These are phyloP conservation scores for Chaetomidium leptoderma DNA, from an alignment of 495 filamentous ascomycete genomes.

Conservation along the genomic window DNA sequence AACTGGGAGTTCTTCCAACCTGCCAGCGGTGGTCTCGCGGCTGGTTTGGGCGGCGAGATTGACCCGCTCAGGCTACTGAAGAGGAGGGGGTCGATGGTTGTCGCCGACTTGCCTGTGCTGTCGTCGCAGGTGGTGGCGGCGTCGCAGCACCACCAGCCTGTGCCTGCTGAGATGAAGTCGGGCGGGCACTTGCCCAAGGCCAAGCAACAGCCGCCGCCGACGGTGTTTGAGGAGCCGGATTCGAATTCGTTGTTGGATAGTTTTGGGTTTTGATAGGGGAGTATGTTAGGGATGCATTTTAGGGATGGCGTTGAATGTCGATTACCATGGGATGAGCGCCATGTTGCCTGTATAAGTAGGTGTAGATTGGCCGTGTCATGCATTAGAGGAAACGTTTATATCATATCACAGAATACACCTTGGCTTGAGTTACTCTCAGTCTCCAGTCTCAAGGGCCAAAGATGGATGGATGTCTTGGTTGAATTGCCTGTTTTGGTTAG, in stretches of 20 bases:
- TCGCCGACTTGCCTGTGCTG: constrained; percentile 64
- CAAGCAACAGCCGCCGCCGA: constrained; percentile 65
- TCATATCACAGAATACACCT: no score
- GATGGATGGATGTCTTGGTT: no score
- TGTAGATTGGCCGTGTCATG: no score
- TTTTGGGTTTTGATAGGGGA: constrained; percentile 60
- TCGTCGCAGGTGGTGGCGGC: constrained; percentile 25
- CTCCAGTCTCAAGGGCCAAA: no score
- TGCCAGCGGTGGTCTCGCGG: constrained; percentile 25
- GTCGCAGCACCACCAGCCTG: constrained; percentile 42
- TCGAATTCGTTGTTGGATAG: constrained; percentile 73
- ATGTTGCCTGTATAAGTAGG: no score
- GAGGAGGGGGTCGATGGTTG: constrained; percentile 70
- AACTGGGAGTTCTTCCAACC: constrained; percentile 81
- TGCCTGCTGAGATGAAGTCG: constrained; percentile 46
- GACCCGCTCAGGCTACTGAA: constrained; percentile 66
- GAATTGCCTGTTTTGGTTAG: not conserved
- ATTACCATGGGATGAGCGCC: no score
- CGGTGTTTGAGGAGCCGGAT: constrained; percentile 86
- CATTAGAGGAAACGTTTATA: no score
- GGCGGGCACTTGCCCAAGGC: constrained; percentile 50
- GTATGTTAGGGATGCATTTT: not conserved
- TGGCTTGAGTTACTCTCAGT: no score
- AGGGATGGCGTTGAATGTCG: no score
- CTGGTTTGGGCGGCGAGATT: constrained; percentile 39